A percentile compares a stretch with the other conserved stretches of the same genome.
Evolutionary conservation across 129 eudicot species (phyloP).

Genomic region (Flaveria linearis): DNA sequence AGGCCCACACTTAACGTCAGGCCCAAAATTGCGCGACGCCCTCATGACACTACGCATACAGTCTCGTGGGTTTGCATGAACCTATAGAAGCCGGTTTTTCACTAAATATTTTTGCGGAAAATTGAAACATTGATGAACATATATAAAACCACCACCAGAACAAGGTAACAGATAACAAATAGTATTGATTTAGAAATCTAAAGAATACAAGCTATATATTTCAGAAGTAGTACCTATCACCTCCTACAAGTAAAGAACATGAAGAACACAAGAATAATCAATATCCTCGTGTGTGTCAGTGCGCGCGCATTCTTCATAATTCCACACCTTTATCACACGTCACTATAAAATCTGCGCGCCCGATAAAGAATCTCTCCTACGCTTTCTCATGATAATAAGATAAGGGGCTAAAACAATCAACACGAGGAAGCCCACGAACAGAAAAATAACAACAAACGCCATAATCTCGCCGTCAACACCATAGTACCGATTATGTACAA

Average conservation of each 20-base stretch:
- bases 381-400: constrained; percentile 27
- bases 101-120: too few species aligned
- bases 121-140: background rate
- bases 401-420: constrained; percentile 13
- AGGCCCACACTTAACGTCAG: too few species aligned
- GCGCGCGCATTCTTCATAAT: constrained; percentile 4
- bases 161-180: background rate
- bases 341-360: constrained; percentile 4
- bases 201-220: constrained; percentile 7
- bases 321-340: constrained; percentile 14
- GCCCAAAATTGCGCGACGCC: too few species aligned
- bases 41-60: too few species aligned
- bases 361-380: constrained; percentile 16
- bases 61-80: too few species aligned
- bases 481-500: constrained; percentile 23
- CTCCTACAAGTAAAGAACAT: constrained; percentile 11
- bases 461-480: constrained; percentile 34
- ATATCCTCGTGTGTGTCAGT: background rate
- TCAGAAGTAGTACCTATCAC: constrained; percentile 9
- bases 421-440: constrained; percentile 26
- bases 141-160: background rate
- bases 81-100: too few species aligned
- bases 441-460: constrained; percentile 25
- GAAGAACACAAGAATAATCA: constrained; percentile 19
- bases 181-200: background rate